Conservation (phyloP, 805 yeast genomes). For the Spathaspora sp. region DNA sequence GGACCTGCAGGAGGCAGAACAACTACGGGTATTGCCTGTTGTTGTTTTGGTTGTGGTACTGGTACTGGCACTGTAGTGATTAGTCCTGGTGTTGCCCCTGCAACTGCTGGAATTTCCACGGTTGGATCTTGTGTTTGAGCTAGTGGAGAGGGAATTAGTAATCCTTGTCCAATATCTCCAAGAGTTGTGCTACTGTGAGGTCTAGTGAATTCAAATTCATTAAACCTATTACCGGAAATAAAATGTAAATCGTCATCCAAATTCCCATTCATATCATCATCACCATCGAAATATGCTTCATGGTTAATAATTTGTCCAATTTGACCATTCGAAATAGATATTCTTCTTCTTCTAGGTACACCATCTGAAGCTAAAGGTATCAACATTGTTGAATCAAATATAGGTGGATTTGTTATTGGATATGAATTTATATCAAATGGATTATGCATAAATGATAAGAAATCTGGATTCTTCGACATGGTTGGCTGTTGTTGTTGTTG, state of each 20-base stretch:
- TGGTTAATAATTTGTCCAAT: constrained; percentile 66
- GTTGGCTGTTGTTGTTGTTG: background rate
- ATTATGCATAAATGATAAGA: constrained; percentile 20
- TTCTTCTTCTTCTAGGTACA: constrained; percentile 54
- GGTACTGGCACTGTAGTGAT: constrained; percentile 7
- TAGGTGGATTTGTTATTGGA: constrained; percentile 46
- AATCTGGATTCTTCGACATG: background rate
- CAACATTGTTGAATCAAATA: constrained; percentile 41
- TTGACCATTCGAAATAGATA: constrained; percentile 82
- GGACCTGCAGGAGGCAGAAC: constrained; percentile 4
- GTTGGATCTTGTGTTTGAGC: background rate
- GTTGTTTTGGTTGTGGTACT: background rate
- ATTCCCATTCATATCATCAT: constrained; percentile 6
- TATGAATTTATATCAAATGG: constrained; percentile 38
- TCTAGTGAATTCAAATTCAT: constrained; percentile 6
- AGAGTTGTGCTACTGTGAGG: constrained; percentile 2
- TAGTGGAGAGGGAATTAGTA: background rate
- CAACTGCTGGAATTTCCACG: background rate
- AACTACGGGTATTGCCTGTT: too few relatives aligned
- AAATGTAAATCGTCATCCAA: constrained; percentile 4
- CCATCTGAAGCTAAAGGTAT: constrained; percentile 29
- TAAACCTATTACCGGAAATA: constrained; percentile 1
- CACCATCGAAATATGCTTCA: constrained; percentile 33
- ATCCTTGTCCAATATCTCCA: background rate
- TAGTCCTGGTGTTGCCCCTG: background rate